phyloP scores from a whole-genome alignment of 306 rosid genomes.

The Luffa acutangula region DNA sequence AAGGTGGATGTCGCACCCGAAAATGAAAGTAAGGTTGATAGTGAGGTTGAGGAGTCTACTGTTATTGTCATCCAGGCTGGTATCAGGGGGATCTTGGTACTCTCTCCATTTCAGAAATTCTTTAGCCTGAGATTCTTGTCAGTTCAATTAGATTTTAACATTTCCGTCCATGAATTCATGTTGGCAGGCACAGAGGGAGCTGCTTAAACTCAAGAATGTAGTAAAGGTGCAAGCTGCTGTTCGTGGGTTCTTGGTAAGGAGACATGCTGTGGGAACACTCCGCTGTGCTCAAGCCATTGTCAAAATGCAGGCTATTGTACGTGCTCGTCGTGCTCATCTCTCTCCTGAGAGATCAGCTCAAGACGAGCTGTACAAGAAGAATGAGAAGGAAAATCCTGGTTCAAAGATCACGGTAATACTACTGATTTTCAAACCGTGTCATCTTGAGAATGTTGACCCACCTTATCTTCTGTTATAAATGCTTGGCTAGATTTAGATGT shows the following conservation, averaged over 20 bases:
- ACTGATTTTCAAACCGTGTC: conserved; percentile 3
- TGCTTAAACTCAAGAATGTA: conserved; percentile 39
- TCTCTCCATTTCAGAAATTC: conserved; percentile 15
- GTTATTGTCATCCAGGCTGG: conserved; percentile 65
- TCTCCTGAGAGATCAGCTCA: conserved; percentile 12
- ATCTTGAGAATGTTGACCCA: background rate
- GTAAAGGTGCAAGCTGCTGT: conserved; percentile 91
- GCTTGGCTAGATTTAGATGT: background rate
- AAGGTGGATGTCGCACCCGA: conserved; percentile 16
- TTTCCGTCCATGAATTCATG: background rate
- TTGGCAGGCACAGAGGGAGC: conserved; percentile 48
- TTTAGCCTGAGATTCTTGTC: background rate
- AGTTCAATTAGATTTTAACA: conserved; percentile 1
- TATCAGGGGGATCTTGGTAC: conserved; percentile 68
- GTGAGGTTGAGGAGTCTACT: conserved; percentile 35
- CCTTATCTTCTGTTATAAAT: background rate
- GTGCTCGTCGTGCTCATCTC: conserved; percentile 51
- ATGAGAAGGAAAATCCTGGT: conserved; percentile 12
- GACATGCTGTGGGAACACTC: conserved; percentile 81
- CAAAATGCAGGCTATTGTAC: conserved; percentile 78
- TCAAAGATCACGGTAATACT: conserved; percentile 36
- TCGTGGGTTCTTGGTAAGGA: conserved; percentile 88
- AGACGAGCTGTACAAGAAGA: conserved; percentile 20
- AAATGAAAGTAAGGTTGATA: conserved; percentile 35
- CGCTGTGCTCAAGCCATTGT: conserved; percentile 82